Evolutionary conservation across 345 rosid species (phyloP).

Genomic region (Abelmoschus esculentus): DNA sequence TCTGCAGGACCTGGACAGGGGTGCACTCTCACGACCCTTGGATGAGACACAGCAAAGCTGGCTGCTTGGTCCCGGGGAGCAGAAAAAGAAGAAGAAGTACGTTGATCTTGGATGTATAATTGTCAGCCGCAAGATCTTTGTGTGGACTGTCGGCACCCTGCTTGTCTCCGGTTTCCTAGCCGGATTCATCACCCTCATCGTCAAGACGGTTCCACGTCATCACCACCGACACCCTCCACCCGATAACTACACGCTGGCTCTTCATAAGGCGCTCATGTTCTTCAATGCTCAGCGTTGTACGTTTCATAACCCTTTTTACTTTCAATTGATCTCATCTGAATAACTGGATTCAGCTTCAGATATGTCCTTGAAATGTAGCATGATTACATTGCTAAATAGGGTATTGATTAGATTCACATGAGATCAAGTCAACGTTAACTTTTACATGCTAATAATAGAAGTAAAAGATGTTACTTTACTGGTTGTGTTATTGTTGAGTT

Average conservation of each 20-base stretch:
- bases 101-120: conserved; percentile 95
- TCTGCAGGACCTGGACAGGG: conserved; percentile 71
- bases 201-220: conserved; percentile 76
- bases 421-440: background rate
- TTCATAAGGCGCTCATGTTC: conserved; percentile 94
- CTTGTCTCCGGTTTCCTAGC: conserved; percentile 49
- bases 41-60: conserved; percentile 99
- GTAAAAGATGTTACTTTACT: background rate
- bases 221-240: conserved; percentile 43
- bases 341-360: background rate
- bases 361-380: background rate
- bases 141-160: conserved; percentile 77
- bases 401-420: background rate
- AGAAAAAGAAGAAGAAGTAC: conserved; percentile 96
- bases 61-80: conserved; percentile 85
- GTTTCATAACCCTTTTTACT: background rate
- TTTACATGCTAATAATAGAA: background rate
- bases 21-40: conserved; percentile 68
- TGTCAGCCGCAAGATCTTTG: conserved; percentile 91
- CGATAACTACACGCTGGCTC: conserved; percentile 85
- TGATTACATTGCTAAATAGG: background rate
- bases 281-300: conserved; percentile 91
- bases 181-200: conserved; percentile 70
- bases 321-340: no score
- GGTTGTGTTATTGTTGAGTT: background rate